Conservation (phyloP, 768 basidiomycete species). For the Trametes sanguinea region DNA sequence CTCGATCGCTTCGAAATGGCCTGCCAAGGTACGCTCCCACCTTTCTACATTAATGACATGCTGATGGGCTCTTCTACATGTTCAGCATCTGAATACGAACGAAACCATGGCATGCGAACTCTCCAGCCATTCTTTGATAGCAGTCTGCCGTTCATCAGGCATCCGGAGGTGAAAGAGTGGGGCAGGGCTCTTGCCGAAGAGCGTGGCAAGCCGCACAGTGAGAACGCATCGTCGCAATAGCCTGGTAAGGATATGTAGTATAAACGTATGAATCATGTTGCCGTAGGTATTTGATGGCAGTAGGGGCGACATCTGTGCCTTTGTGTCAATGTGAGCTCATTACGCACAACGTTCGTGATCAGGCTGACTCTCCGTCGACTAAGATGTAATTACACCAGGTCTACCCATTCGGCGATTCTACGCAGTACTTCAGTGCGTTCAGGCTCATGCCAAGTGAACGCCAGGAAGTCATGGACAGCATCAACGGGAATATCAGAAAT, state of each 20-base stretch:
- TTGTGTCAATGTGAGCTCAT: too few species aligned
- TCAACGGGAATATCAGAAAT: slow-evolving; percentile 52
- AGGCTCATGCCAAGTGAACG: slow-evolving; percentile 30
- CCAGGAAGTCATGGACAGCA: slow-evolving; percentile 38
- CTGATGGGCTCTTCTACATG: background rate
- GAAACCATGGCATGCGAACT: slow-evolving; percentile 43
- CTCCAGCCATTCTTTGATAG: slow-evolving; percentile 82
- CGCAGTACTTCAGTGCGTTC: slow-evolving; percentile 32
- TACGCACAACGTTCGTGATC: too few species aligned
- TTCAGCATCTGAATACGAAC: slow-evolving; percentile 75
- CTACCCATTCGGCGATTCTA: slow-evolving; percentile 25
- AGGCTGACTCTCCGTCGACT: too few species aligned
- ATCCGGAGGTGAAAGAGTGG: slow-evolving; percentile 76
- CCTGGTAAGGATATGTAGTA: too few species aligned
- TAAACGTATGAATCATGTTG: too few species aligned
- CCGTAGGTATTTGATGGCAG: too few species aligned
- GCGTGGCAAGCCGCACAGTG: slow-evolving; percentile 34
- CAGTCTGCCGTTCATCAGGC: slow-evolving; percentile 70
- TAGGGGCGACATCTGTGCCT: too few species aligned
- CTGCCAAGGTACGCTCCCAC: slow-evolving; percentile 58
- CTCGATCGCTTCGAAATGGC: slow-evolving; percentile 90
- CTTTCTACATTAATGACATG: too few species aligned
- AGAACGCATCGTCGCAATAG: too few species aligned
- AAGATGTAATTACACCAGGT: too few species aligned
- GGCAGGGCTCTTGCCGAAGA: slow-evolving; percentile 57